Conservation (phyloP, 495 filamentous ascomycete species). For the Aspergillus cavernicola region DNA sequence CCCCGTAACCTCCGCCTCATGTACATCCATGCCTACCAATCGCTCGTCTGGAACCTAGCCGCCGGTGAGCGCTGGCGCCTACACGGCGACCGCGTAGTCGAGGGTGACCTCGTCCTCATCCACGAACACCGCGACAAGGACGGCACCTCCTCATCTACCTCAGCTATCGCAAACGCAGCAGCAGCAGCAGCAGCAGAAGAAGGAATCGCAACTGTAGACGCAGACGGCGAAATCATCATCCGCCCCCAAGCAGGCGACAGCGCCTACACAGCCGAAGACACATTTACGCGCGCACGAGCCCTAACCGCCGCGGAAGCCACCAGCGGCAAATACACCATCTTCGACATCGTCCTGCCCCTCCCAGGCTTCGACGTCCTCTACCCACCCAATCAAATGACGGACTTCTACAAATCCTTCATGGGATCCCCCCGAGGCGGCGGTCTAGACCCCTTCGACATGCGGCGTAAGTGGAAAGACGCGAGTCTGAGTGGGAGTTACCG, state of each 20-base stretch:
- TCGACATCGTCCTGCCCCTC: constrained; percentile 89
- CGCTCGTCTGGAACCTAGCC: constrained; percentile 85
- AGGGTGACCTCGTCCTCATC: constrained; percentile 81
- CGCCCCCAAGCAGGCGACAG: constrained; percentile 54
- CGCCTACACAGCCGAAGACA: constrained; percentile 50
- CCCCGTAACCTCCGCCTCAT: constrained; percentile 77
- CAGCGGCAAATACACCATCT: constrained; percentile 75
- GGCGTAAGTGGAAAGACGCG: constrained; percentile 75
- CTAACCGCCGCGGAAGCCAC: constrained; percentile 73
- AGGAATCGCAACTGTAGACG: constrained; percentile 46
- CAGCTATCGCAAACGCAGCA: no score
- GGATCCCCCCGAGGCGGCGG: constrained; percentile 65
- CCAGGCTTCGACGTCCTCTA: constrained; percentile 90
- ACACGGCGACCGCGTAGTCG: constrained; percentile 66
- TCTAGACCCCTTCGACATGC: constrained; percentile 84
- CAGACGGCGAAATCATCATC: constrained; percentile 66
- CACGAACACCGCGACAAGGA: constrained; percentile 49
- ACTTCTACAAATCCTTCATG: constrained; percentile 85
- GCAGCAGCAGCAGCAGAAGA: constrained; percentile 17
- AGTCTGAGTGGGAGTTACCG: constrained; percentile 88
- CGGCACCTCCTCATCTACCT: constrained; percentile 2
- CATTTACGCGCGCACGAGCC: constrained; percentile 70
- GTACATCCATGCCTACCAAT: constrained; percentile 97
- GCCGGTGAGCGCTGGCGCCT: constrained; percentile 72
- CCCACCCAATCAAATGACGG: constrained; percentile 74